Conservation (phyloP, 306 rosid species). For the Cyclanthera cordifolia region DNA sequence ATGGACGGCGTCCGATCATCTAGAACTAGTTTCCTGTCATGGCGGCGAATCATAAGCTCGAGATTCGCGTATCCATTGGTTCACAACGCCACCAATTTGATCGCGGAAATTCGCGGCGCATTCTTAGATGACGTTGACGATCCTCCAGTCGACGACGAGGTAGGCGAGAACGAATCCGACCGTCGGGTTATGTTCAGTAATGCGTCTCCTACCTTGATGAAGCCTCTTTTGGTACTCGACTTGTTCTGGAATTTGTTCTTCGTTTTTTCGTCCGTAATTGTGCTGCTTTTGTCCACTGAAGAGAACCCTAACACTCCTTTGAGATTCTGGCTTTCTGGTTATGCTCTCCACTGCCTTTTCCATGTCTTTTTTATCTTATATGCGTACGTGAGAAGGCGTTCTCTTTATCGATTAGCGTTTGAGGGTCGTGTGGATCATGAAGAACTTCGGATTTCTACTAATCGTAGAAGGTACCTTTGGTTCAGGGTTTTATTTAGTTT, state of each 20-base stretch:
- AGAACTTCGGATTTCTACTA: background rate
- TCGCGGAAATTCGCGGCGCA: constrained; percentile 29
- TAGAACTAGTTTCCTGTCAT: constrained; percentile 20
- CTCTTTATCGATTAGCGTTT: constrained; percentile 3
- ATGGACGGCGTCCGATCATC: constrained; percentile 36
- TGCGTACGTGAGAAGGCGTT: constrained; percentile 25
- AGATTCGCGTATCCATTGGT: constrained; percentile 29
- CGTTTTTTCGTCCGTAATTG: constrained; percentile 40
- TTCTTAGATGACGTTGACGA: constrained; percentile 26
- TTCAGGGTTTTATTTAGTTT: background rate
- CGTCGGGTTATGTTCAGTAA: constrained; percentile 13
- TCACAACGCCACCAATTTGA: constrained; percentile 27
- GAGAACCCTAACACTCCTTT: constrained; percentile 64
- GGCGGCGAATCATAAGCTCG: constrained; percentile 23
- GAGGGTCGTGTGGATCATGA: constrained; percentile 18
- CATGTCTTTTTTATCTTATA: constrained; percentile 48
- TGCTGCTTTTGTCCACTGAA: constrained; percentile 35
- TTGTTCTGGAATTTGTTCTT: constrained; percentile 61
- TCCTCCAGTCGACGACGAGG: constrained; percentile 19
- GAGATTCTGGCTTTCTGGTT: constrained; percentile 58
- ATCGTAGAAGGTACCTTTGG: constrained; percentile 26
- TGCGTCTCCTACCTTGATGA: constrained; percentile 20
- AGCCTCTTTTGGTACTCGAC: constrained; percentile 50
- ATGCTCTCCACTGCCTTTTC: constrained; percentile 52
- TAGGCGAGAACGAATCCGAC: constrained; percentile 10